Conservation (phyloP, 768 basidiomycete genomes). For the Nevesoporus exiguus region DNA sequence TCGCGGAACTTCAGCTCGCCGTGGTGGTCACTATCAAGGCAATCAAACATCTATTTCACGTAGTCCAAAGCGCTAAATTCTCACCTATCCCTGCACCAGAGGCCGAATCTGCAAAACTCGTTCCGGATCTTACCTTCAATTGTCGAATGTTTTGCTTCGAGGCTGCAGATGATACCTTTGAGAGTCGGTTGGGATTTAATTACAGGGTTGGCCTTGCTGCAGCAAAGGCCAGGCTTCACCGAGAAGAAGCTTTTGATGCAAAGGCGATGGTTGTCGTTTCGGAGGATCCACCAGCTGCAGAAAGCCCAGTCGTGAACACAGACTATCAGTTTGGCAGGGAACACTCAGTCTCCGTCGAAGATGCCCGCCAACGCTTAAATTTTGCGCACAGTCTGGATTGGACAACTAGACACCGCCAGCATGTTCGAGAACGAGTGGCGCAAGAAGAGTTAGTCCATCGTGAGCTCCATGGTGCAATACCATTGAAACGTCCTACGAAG, state of each 20-base stretch:
- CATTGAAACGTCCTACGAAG: slow-evolving; percentile 29
- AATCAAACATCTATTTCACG: slow-evolving; percentile 60
- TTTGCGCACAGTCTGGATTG: slow-evolving; percentile 72
- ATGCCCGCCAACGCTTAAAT: slow-evolving; percentile 68
- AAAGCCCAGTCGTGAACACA: slow-evolving; percentile 36
- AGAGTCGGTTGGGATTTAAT: slow-evolving; percentile 70
- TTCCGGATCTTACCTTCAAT: slow-evolving; percentile 60
- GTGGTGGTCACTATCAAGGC: slow-evolving; percentile 66
- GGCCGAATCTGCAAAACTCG: slow-evolving; percentile 66
- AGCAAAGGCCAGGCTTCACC: slow-evolving; percentile 61
- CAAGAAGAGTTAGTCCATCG: slow-evolving; percentile 48
- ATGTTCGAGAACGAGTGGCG: slow-evolving; percentile 43
- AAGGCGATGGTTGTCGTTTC: slow-evolving; percentile 66
- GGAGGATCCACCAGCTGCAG: slow-evolving; percentile 27
- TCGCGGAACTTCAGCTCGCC: slow-evolving; percentile 76
- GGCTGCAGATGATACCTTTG: slow-evolving; percentile 81
- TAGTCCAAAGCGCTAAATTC: slow-evolving; percentile 52
- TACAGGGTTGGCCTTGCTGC: slow-evolving; percentile 73
- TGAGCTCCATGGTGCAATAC: slow-evolving; percentile 39
- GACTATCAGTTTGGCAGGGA: slow-evolving; percentile 62
- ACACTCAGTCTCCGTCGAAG: slow-evolving; percentile 66
- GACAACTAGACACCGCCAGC: slow-evolving; percentile 53
- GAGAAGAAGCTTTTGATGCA: slow-evolving; percentile 77
- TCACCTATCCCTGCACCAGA: slow-evolving; percentile 56
- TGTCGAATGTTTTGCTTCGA: slow-evolving; percentile 69